These are phyloP conservation scores for Acrocalymma vagum DNA, from an alignment of 2,329 filamentous ascomycete species.

Conservation along the genomic window DNA sequence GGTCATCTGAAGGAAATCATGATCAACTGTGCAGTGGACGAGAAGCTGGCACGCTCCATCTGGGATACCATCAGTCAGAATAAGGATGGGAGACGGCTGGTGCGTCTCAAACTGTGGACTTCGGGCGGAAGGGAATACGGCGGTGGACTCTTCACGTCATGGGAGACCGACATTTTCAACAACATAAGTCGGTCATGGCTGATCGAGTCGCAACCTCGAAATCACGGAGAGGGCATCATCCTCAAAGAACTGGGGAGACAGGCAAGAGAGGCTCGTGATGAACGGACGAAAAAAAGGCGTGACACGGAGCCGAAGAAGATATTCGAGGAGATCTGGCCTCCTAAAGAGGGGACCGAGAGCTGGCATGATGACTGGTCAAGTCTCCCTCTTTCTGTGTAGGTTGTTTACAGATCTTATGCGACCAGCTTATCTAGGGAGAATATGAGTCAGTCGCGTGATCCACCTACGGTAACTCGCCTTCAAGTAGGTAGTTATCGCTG, in stretches of 20 bases:
- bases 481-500: no score
- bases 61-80: constrained; percentile 13
- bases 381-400: constrained; percentile 13
- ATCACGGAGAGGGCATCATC: constrained; percentile 13
- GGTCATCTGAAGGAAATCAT: constrained; percentile 15
- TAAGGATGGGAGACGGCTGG: constrained; percentile 14
- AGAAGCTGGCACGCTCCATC: constrained; percentile 18
- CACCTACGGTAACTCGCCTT: no score
- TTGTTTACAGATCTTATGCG: no score
- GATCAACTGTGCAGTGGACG: constrained; percentile 23
- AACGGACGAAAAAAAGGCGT: background rate
- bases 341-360: constrained; percentile 13
- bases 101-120: constrained; percentile 18
- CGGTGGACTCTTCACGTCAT: background rate
- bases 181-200: constrained; percentile 21
- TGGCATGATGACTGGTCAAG: constrained; percentile 25
- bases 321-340: constrained; percentile 14
- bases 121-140: constrained; percentile 10
- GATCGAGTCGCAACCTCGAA: constrained; percentile 12
- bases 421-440: no score
- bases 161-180: background rate
- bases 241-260: constrained; percentile 15
- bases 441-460: no score
- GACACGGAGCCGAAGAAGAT: constrained; percentile 5
- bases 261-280: constrained; percentile 10